Percentiles rank a stretch among this genome's conserved stretches.
These are phyloP conservation scores for Litsea cubeba DNA, from an alignment of 164 flowering plant species.

Conservation along the genomic window DNA sequence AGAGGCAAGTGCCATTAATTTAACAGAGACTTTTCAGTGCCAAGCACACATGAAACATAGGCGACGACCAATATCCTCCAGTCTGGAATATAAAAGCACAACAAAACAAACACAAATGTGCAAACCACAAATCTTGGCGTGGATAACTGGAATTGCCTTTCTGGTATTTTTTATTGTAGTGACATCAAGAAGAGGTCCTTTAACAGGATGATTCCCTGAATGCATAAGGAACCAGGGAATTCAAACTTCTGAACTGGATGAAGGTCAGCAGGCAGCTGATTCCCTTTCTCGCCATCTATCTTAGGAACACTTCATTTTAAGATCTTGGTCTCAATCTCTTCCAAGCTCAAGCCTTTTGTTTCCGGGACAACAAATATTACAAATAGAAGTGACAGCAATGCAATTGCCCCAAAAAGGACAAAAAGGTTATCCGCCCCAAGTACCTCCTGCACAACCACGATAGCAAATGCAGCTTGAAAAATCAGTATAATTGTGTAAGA, in stretches of 20 bases:
- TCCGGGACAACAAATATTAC: constrained; percentile 61
- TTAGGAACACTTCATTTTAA: constrained; percentile 29
- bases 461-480: not conserved
- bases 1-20: too few relatives aligned
- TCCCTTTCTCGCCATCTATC: not conserved
- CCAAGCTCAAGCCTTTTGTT: constrained; percentile 90
- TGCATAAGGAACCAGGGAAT: not conserved
- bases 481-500: not conserved
- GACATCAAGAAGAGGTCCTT: too few relatives aligned
- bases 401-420: constrained; percentile 75
- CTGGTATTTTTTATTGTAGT: not conserved
- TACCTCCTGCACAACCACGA: constrained; percentile 48
- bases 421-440: constrained; percentile 85
- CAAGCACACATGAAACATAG: too few relatives aligned
- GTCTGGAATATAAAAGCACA: too few relatives aligned
- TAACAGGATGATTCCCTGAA: not conserved
- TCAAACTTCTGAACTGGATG: constrained; percentile 10
- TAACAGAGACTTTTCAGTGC: too few relatives aligned
- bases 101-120: too few relatives aligned
- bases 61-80: too few relatives aligned
- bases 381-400: constrained; percentile 61
- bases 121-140: too few relatives aligned
- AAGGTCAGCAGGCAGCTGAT: constrained; percentile 7
- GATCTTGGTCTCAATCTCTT: constrained; percentile 59
- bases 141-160: not conserved